phyloP scores from a whole-genome alignment of 2,329 filamentous ascomycete species.

The Teratosphaeria epicoccoides region DNA sequence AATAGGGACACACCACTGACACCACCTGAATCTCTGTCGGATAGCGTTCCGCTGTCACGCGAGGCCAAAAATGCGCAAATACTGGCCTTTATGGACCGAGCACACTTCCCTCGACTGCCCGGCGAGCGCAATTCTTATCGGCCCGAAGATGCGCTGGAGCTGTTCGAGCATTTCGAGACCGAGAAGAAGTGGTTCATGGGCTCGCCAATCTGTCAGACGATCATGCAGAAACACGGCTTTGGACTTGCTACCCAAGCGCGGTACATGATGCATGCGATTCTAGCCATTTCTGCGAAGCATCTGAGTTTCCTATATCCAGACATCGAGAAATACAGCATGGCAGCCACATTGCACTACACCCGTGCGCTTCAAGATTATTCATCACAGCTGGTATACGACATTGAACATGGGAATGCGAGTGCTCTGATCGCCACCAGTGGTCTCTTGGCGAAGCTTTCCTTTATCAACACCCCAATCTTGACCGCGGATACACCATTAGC shows the following conservation, averaged over 20 bases:
- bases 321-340: slow-evolving; percentile 29
- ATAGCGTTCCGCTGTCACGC: background rate
- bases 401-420: slow-evolving; percentile 8
- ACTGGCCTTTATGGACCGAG: slow-evolving; percentile 2
- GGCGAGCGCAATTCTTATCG: slow-evolving; percentile 3
- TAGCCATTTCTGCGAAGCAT: slow-evolving; percentile 83
- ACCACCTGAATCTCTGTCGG: background rate
- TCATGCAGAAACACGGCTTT: slow-evolving; percentile 32
- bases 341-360: slow-evolving; percentile 9
- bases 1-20: background rate
- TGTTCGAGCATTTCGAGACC: slow-evolving; percentile 11
- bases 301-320: slow-evolving; percentile 71
- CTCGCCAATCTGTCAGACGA: slow-evolving; percentile 5
- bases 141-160: slow-evolving; percentile 5
- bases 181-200: slow-evolving; percentile 7
- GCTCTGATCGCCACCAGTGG: slow-evolving; percentile 7
- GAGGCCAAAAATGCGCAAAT: slow-evolving; percentile 2
- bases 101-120: slow-evolving; percentile 1
- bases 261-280: slow-evolving; percentile 83
- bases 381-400: slow-evolving; percentile 3
- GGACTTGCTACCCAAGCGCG: slow-evolving; percentile 65
- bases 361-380: slow-evolving; percentile 10
- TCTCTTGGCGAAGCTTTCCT: slow-evolving; percentile 5
- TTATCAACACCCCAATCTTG: slow-evolving; percentile 6
- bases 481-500: background rate